These are phyloP conservation scores for Chaetoceros tenuissimus DNA, from an alignment of 108 stramenopile species.

Conservation along the genomic window DNA sequence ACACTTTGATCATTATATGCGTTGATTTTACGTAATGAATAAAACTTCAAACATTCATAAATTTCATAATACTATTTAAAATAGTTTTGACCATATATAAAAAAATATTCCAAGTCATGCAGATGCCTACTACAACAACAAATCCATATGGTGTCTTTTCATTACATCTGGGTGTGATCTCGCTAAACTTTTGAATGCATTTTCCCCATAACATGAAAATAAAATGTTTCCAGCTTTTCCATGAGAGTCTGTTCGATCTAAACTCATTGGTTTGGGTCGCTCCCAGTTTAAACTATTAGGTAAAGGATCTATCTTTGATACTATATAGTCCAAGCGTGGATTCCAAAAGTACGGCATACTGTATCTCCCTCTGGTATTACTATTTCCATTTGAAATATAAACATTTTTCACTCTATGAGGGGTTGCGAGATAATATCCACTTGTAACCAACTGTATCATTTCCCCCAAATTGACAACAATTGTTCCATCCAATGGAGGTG, in stretches of 20 bases:
- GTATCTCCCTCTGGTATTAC: conserved; percentile 20
- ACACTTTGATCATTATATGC: too few relatives aligned
- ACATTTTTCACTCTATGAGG: conserved; percentile 73
- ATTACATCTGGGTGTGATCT: conserved; percentile 53
- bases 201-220: conserved; percentile 49
- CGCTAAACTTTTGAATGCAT: conserved; percentile 64
- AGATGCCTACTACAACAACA: too few relatives aligned
- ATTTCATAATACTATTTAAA: too few relatives aligned
- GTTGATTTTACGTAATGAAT: too few relatives aligned
- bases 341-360: conserved; percentile 62
- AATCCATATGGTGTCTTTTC: conserved; percentile 39
- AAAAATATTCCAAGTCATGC: too few relatives aligned
- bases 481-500: conserved; percentile 25
- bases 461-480: conserved; percentile 51
- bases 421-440: conserved; percentile 56
- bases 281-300: not conserved
- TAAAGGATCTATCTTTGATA: conserved; percentile 32
- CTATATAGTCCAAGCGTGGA: conserved; percentile 40
- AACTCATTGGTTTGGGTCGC: not conserved
- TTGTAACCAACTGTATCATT: conserved; percentile 38
- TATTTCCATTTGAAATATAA: conserved; percentile 17
- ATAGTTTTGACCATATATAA: too few relatives aligned
- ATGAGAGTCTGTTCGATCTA: conserved; percentile 26
- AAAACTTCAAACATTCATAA: too few relatives aligned
- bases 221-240: conserved; percentile 29